phyloP scores from a whole-genome alignment of 331 rosid species.

The Phaseolus coccineus region DNA sequence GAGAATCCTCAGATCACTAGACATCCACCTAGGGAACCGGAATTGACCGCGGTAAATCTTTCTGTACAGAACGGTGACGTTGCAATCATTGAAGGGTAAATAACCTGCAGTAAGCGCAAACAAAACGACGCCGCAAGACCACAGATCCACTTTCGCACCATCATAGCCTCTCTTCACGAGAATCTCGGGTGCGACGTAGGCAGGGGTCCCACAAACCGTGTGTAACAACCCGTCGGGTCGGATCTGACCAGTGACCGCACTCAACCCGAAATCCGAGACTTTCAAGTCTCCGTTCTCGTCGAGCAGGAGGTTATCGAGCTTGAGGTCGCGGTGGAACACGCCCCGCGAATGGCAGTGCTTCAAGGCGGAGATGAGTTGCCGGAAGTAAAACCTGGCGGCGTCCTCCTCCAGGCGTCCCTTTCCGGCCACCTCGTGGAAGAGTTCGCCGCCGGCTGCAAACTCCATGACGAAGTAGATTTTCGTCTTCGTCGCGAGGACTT shows the following conservation, averaged over 20 bases:
- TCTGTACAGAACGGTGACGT: conserved; percentile 60
- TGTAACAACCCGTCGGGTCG: conserved; percentile 75
- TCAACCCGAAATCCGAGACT: conserved; percentile 82
- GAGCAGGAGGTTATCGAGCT: conserved; percentile 78
- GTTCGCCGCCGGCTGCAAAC: conserved; percentile 80
- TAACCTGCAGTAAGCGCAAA: conserved; percentile 60
- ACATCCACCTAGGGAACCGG: conserved; percentile 70
- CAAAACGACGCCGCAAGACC: conserved; percentile 86
- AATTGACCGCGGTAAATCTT: conserved; percentile 81
- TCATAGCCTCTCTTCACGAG: conserved; percentile 75
- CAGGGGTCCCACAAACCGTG: conserved; percentile 85
- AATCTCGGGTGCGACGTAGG: conserved; percentile 89
- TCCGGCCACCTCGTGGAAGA: conserved; percentile 51
- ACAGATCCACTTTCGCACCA: conserved; percentile 75
- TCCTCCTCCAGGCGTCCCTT: conserved; percentile 64
- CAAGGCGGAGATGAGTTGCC: conserved; percentile 78
- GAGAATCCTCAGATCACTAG: conserved; percentile 50
- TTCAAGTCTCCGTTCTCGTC: conserved; percentile 69
- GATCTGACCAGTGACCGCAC: conserved; percentile 65
- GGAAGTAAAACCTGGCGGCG: conserved; percentile 69
- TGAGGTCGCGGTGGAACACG: conserved; percentile 83
- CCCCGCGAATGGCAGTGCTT: conserved; percentile 75
- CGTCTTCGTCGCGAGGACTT: conserved; percentile 77
- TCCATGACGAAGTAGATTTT: conserved; percentile 84
- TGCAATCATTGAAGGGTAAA: conserved; percentile 76